A percentile compares a stretch with the other conserved stretches of the same genome.
phyloP scores from a whole-genome alignment of 345 rosid species.

The Gossypium thurberi region DNA sequence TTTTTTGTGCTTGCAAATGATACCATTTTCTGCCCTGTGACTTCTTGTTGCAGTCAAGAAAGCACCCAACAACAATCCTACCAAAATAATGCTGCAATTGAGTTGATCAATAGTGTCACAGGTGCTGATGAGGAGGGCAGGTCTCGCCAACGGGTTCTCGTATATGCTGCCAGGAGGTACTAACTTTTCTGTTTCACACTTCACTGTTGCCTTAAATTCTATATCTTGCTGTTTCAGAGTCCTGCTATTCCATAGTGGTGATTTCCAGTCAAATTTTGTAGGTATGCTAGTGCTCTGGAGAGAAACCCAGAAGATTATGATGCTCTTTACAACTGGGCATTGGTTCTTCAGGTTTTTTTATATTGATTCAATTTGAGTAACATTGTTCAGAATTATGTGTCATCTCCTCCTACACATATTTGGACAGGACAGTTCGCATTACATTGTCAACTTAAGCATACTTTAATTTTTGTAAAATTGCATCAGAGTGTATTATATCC shows the following conservation, averaged over 20 bases:
- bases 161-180: constrained; percentile 95
- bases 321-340: constrained; percentile 98
- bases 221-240: neutral
- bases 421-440: neutral
- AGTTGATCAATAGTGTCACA: constrained; percentile 74
- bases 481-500: constrained; percentile 3
- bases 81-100: constrained; percentile 76
- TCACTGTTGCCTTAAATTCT: neutral
- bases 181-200: neutral
- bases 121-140: constrained; percentile 92
- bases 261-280: constrained; percentile 27
- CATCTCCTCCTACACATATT: neutral
- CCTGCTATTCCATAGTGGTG: constrained; percentile 5
- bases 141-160: constrained; percentile 92
- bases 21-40: neutral
- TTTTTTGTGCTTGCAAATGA: neutral
- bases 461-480: neutral
- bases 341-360: constrained; percentile 88
- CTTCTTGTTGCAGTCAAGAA: constrained; percentile 46
- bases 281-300: constrained; percentile 87
- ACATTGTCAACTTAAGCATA: constrained; percentile 4
- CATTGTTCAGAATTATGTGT: neutral
- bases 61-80: constrained; percentile 53
- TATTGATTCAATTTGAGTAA: neutral
- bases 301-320: constrained; percentile 94